Conservation (phyloP, 75 land plant genomes). For the Picea glauca region DNA sequence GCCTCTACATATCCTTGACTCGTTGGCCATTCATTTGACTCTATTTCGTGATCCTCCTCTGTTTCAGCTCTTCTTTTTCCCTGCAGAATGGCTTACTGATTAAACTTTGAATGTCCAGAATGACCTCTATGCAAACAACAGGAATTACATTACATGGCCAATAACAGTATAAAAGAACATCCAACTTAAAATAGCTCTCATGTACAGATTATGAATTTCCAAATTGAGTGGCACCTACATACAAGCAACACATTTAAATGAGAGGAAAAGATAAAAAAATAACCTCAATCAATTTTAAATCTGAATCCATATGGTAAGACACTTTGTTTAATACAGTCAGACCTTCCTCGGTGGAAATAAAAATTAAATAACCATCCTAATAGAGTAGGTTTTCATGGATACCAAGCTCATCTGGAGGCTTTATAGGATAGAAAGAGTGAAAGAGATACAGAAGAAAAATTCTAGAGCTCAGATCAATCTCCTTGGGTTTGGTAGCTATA, state of each 20-base stretch:
- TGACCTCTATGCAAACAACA: not conserved
- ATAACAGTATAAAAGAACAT: not conserved
- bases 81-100: constrained; percentile 12
- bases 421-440: no score
- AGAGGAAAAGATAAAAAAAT: not conserved
- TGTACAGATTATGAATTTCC: not conserved
- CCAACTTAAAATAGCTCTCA: not conserved
- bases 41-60: constrained; percentile 51
- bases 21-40: constrained; percentile 39
- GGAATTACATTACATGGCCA: not conserved
- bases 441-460: not conserved
- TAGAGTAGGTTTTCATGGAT: not conserved
- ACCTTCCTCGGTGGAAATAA: not conserved
- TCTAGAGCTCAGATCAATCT: not conserved
- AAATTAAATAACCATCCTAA: not conserved
- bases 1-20: constrained; percentile 36
- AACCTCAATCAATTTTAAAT: not conserved
- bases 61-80: constrained; percentile 39
- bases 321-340: not conserved
- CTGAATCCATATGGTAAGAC: not conserved
- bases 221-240: not conserved
- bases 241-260: not conserved
- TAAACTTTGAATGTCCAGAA: not conserved
- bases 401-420: not conserved
- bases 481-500: not conserved